Evolutionary conservation across 2,329 filamentous ascomycete genomes (phyloP).

Genomic region (Venturia effusa): DNA sequence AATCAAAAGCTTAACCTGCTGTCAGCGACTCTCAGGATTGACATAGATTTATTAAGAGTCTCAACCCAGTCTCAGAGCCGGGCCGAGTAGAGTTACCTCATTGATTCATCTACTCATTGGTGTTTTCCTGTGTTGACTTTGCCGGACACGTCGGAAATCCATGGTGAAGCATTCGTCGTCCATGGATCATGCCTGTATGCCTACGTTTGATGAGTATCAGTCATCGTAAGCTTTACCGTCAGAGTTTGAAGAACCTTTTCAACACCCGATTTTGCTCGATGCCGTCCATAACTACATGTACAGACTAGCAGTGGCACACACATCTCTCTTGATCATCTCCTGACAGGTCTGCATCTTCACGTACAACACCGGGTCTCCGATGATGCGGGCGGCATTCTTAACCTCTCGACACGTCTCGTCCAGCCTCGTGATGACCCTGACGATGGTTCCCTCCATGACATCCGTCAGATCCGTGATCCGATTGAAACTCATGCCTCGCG

Average conservation of each 20-base stretch:
- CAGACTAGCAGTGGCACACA: constrained; percentile 77
- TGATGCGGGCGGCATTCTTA: constrained; percentile 90
- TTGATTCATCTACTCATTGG: background rate
- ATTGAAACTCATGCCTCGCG: constrained; percentile 94
- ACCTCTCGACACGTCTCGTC: constrained; percentile 97
- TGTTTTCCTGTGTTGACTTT: background rate
- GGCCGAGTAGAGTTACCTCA: background rate
- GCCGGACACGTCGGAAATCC: background rate
- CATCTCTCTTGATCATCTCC: constrained; percentile 95
- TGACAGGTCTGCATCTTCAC: constrained; percentile 96
- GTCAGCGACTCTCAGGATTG: background rate
- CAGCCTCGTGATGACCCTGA: constrained; percentile 81
- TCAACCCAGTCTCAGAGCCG: background rate
- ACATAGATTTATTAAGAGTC: background rate
- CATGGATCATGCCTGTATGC: background rate
- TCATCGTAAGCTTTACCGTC: background rate
- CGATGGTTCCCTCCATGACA: constrained; percentile 94
- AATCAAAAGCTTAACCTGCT: background rate
- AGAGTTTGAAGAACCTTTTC: background rate
- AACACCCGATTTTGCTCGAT: background rate
- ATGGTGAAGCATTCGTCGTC: background rate
- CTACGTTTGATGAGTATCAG: background rate
- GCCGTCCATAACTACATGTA: constrained; percentile 45
- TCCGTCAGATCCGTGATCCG: constrained; percentile 94
- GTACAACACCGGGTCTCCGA: constrained; percentile 87